Evolutionary conservation across 2,329 filamentous ascomycete genomes (phyloP).

Genomic region (Pseudogymnoascus sp.): DNA sequence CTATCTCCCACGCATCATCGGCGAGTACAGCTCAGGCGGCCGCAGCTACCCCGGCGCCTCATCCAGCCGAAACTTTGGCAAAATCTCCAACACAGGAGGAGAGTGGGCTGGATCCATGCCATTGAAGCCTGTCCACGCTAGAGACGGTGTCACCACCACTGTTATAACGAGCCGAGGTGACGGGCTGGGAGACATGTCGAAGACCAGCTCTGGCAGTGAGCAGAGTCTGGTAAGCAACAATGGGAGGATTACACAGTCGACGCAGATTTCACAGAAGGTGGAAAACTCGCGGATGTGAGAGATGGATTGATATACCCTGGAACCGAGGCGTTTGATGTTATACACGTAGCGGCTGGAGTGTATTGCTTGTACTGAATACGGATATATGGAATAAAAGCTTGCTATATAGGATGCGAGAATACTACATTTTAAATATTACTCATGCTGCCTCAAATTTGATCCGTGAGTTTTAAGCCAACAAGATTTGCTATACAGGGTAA

Average conservation of each 20-base stretch:
- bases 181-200: neutral
- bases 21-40: constrained; percentile 11
- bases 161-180: constrained; percentile 5
- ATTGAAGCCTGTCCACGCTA: neutral
- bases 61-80: constrained; percentile 3
- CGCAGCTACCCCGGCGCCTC: neutral
- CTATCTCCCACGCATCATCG: constrained; percentile 33
- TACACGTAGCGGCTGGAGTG: neutral
- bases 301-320: neutral
- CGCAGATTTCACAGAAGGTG: constrained; percentile 10
- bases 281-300: neutral
- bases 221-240: constrained; percentile 9
- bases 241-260: constrained; percentile 9
- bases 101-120: neutral
- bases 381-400: neutral
- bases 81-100: neutral
- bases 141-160: constrained; percentile 7
- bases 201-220: constrained; percentile 9
- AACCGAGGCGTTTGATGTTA: neutral
- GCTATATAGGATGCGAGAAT: neutral
- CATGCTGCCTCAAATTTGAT: neutral
- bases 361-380: neutral
- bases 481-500: no score
- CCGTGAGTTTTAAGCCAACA: no score
- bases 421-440: neutral